Base-by-base conservation (phyloP, 495 filamentous ascomycete species). In the Letharia lupina region DNA sequence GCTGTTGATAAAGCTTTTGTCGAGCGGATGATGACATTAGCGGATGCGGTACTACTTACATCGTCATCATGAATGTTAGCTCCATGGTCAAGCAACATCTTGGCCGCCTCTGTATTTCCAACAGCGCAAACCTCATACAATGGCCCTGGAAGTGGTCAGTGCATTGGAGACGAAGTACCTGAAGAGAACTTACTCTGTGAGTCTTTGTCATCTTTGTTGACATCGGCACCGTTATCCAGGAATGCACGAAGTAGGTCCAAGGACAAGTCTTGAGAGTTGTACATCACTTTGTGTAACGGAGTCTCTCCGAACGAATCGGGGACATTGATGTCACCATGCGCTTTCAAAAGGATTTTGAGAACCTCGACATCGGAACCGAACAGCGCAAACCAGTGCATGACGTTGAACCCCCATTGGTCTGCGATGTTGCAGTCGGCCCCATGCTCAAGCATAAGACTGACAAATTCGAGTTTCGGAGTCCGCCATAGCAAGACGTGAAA, bases 371-470 rank as follows among this genome's bases (percentile, higher is more conserved):
- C 59, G 4, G 37, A 41, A 18, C 59, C 59, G n/a, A 28, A 41
- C n/a, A 44, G 6, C n/a, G 39, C 37, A 44, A 61, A 61, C 20
- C 23, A 61, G 39, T 61, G 59, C 59, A 61, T 42, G 41, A 23
- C 59, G 11, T 42, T 61, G 37, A 44, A 61, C 7, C 59, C 59
- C 20, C 28, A 61, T 15, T 13, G 20, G n/a, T 61, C 59, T 35
- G 20, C 31, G 20, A 61, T 61, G 11, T 44, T 61, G 39, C 59
- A 61, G 39, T 61, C 59, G 11, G 59, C 59, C 12, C 59, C 59
- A n/a, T 61, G 41, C 59, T 61, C 59, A 42, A 61, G 59, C 59
- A 61, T 61, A 61, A 61, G 59, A 23, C 44, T 61, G 59, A 61
- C 59, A 28, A 23, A 28, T 13, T 61, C 59, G 13, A 61, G 16